Percentiles rank a stretch among this genome's conserved stretches.
Evolutionary conservation across 345 rosid species (phyloP).

Genomic region (Aethionema arabicum): DNA sequence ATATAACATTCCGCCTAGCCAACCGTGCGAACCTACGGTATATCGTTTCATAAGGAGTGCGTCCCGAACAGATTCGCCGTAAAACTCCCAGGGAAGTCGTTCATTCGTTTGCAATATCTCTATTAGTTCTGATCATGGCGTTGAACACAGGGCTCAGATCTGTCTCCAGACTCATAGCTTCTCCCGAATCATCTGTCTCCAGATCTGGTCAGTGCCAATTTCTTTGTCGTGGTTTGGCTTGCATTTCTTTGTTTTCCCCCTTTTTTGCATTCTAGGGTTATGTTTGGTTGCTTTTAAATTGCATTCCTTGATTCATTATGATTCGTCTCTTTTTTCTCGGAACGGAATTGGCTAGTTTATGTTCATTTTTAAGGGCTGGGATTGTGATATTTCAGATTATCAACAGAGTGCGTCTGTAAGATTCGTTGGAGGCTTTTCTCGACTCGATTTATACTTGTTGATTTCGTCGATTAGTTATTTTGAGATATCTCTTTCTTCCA

Average conservation of each 20-base stretch:
- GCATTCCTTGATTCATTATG: conserved; percentile 4
- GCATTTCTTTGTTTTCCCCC: neutral
- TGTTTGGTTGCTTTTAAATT: conserved; percentile 14
- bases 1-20: neutral
- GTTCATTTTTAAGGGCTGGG: neutral
- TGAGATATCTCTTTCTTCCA: neutral
- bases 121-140: conserved; percentile 48
- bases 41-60: conserved; percentile 14
- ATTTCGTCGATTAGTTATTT: neutral
- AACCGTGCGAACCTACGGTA: neutral
- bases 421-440: neutral
- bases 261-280: conserved; percentile 12
- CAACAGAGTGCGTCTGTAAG: neutral
- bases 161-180: conserved; percentile 58
- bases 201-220: conserved; percentile 51
- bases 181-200: conserved; percentile 52
- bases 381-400: neutral
- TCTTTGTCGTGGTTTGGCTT: neutral
- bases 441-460: neutral
- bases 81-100: neutral
- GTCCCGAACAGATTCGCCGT: conserved; percentile 19
- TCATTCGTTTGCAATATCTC: conserved; percentile 17
- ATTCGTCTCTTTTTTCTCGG: neutral
- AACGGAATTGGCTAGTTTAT: neutral
- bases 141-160: conserved; percentile 68